phyloP scores from a whole-genome alignment of 2,329 filamentous ascomycete genomes.

The Neopestalotiopsis rosae region DNA sequence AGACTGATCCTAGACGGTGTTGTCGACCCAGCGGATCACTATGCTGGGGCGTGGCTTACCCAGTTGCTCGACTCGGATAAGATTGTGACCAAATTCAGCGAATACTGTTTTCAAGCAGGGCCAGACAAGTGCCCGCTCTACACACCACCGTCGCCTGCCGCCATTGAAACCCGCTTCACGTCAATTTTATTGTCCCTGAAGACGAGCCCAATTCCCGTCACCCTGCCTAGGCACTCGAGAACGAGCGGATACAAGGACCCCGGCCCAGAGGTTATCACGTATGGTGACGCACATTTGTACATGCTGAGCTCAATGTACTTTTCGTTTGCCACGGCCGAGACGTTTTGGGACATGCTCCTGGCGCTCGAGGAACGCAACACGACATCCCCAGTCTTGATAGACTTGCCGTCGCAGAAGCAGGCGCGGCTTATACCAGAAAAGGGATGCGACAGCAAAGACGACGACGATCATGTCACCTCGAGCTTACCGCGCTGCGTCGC shows the following conservation, averaged over 20 bases:
- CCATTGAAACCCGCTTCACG: slow-evolving; percentile 7
- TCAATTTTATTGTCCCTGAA: neutral
- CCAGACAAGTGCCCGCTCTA: slow-evolving; percentile 13
- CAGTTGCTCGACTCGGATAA: slow-evolving; percentile 36
- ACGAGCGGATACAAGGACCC: neutral
- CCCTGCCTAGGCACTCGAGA: neutral
- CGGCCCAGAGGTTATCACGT: slow-evolving; percentile 24
- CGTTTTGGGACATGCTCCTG: slow-evolving; percentile 8
- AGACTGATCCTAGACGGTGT: slow-evolving; percentile 29
- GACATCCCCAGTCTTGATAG: neutral
- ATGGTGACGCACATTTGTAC: slow-evolving; percentile 32
- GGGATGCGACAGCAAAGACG: neutral
- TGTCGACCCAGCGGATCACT: slow-evolving; percentile 35
- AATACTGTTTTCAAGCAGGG: slow-evolving; percentile 34
- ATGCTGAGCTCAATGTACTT: slow-evolving; percentile 11
- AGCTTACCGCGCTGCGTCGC: neutral
- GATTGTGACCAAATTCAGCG: slow-evolving; percentile 38
- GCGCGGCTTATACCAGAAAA: neutral
- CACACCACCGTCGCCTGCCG: neutral
- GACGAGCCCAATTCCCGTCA: neutral
- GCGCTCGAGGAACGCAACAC: neutral
- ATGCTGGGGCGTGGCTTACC: slow-evolving; percentile 25
- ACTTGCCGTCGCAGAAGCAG: neutral
- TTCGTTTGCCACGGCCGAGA: slow-evolving; percentile 4
- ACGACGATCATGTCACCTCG: neutral